phyloP scores from a whole-genome alignment of 768 basidiomycete species.

The Exidia glandulosa region DNA sequence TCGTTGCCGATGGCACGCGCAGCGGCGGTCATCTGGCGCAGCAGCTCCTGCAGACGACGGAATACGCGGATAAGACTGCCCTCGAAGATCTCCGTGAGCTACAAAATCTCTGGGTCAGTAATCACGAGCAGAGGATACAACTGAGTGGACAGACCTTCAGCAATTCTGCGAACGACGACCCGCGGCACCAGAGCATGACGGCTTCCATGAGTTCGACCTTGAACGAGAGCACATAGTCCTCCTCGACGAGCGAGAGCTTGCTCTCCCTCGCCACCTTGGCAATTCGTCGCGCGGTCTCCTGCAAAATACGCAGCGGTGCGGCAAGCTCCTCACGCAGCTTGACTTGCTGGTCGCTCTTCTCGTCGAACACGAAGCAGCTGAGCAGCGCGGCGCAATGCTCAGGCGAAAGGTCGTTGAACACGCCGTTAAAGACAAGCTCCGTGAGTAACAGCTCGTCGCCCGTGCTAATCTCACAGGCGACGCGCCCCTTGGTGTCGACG shows the following conservation, averaged over 20 bases:
- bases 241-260: conserved; percentile 79
- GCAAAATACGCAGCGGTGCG: conserved; percentile 85
- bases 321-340: conserved; percentile 91
- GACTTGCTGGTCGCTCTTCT: conserved; percentile 86
- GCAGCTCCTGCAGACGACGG: conserved; percentile 82
- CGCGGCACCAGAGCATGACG: conserved; percentile 96
- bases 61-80: conserved; percentile 95
- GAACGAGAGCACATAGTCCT: conserved; percentile 93
- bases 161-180: conserved; percentile 90
- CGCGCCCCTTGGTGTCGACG: conserved; percentile 94
- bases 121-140: not conserved
- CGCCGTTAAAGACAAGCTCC: conserved; percentile 94
- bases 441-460: conserved; percentile 95
- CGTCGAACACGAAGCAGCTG: conserved; percentile 95
- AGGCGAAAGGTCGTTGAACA: conserved; percentile 80
- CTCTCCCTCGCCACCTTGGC: conserved; percentile 96
- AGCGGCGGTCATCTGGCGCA: conserved; percentile 92
- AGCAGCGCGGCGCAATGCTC: conserved; percentile 91
- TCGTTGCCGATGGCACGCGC: conserved; percentile 94
- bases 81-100: conserved; percentile 96
- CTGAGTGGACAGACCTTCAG: conserved; percentile 58
- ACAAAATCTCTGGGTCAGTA: conserved; percentile 1
- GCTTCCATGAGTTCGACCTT: conserved; percentile 99
- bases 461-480: conserved; percentile 96
- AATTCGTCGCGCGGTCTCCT: conserved; percentile 89